These are phyloP conservation scores for Calonectria pseudoreteaudii DNA, from an alignment of 2,329 filamentous ascomycete genomes.

Conservation along the genomic window DNA sequence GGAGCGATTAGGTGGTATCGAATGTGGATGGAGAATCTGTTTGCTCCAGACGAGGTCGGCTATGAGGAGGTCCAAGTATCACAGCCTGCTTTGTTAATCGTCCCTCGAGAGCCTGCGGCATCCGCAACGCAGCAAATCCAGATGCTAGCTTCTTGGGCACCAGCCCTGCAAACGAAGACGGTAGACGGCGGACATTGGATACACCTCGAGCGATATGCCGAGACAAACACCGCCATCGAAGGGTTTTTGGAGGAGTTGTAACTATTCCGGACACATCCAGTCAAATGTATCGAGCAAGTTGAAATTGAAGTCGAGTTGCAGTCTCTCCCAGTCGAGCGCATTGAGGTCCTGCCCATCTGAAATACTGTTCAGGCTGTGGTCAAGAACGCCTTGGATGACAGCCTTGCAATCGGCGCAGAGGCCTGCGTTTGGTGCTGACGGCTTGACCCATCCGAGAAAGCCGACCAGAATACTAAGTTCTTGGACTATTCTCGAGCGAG, in stretches of 20 bases:
- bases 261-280: constrained; percentile 51
- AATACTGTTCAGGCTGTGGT: constrained; percentile 58
- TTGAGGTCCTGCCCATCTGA: constrained; percentile 37
- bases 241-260: constrained; percentile 27
- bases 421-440: constrained; percentile 60
- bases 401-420: constrained; percentile 59
- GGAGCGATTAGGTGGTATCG: constrained; percentile 46
- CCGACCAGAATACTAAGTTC: constrained; percentile 63
- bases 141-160: constrained; percentile 43
- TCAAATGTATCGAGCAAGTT: constrained; percentile 63
- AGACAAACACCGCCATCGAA: constrained; percentile 40
- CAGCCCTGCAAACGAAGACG: constrained; percentile 51
- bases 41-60: constrained; percentile 38
- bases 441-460: constrained; percentile 63
- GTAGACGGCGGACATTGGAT: constrained; percentile 51
- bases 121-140: constrained; percentile 37
- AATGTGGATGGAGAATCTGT: constrained; percentile 47
- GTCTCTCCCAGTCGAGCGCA: constrained; percentile 51
- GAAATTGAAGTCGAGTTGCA: constrained; percentile 55
- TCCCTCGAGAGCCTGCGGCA: constrained; percentile 24
- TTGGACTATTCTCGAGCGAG: constrained; percentile 62
- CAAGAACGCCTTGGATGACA: constrained; percentile 63
- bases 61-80: constrained; percentile 29
- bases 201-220: constrained; percentile 43
- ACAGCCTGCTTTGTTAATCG: constrained; percentile 41